Conservation (phyloP, 2,329 filamentous ascomycete species). For the Aureobasidium sp. region DNA sequence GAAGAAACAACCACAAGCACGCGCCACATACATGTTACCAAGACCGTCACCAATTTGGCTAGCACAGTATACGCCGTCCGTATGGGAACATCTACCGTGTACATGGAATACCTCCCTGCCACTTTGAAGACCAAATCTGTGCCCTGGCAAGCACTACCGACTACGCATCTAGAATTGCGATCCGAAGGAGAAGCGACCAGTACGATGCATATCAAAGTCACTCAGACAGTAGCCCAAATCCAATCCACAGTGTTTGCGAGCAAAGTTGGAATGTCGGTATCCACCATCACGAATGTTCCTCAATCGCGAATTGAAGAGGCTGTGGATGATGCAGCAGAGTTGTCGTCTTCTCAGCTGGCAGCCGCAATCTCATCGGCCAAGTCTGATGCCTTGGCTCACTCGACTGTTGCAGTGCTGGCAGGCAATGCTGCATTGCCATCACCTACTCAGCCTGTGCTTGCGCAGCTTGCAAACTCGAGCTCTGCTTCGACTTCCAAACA, state of each 20-base stretch:
- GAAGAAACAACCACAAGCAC: slow-evolving; percentile 1
- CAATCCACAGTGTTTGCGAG: neutral
- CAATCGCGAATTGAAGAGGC: neutral
- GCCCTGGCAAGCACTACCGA: neutral
- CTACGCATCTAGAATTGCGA: neutral
- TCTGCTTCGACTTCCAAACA: neutral
- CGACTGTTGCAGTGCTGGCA: neutral
- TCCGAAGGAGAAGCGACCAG: neutral
- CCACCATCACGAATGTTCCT: neutral
- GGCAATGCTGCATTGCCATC: neutral
- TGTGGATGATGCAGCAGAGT: neutral
- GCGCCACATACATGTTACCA: neutral
- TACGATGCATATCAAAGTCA: slow-evolving; percentile 7
- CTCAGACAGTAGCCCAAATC: neutral
- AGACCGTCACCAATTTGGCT: neutral
- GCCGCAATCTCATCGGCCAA: neutral
- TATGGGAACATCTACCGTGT: neutral
- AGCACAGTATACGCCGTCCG: neutral
- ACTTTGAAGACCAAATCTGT: neutral
- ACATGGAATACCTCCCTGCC: slow-evolving; percentile 2
- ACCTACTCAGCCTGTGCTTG: neutral
- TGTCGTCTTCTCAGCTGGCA: neutral
- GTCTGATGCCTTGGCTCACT: neutral
- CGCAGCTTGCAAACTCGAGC: neutral
- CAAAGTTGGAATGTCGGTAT: slow-evolving; percentile 1